phyloP scores from a whole-genome alignment of 2,329 filamentous ascomycete species.

The Ilyonectria mors-panacis region DNA sequence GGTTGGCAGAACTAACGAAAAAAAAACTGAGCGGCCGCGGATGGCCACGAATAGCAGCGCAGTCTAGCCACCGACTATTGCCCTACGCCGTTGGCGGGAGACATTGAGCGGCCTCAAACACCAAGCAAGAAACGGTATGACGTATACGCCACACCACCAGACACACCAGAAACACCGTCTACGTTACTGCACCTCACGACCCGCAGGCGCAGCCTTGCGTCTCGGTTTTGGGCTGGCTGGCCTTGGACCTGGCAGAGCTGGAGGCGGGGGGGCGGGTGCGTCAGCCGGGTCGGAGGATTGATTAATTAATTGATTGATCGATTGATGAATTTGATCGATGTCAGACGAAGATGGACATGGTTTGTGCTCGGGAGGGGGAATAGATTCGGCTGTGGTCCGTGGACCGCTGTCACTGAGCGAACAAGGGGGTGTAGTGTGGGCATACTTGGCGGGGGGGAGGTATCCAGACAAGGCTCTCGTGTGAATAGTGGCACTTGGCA shows the following conservation, averaged over 20 bases:
- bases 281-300: conserved; percentile 3
- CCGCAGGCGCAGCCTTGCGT: conserved; percentile 1
- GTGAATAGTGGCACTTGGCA: neutral
- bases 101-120: conserved; percentile 37
- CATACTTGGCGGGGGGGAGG: neutral
- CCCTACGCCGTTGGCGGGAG: conserved; percentile 20
- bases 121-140: conserved; percentile 41
- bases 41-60: neutral
- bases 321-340: conserved; percentile 8
- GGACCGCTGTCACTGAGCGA: neutral
- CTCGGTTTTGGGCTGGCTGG: conserved; percentile 14
- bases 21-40: neutral
- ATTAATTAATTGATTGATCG: conserved; percentile 10
- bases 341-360: conserved; percentile 2
- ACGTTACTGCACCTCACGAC: conserved; percentile 1
- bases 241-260: conserved; percentile 11
- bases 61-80: conserved; percentile 13
- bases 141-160: conserved; percentile 36
- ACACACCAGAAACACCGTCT: conserved; percentile 24
- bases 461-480: neutral
- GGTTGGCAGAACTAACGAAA: conserved; percentile 21
- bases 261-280: neutral
- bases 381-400: neutral
- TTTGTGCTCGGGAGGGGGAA: neutral
- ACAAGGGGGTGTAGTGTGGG: neutral